Conservation (phyloP, 2,329 filamentous ascomycete species). For the Colletotrichum zoysiae region DNA sequence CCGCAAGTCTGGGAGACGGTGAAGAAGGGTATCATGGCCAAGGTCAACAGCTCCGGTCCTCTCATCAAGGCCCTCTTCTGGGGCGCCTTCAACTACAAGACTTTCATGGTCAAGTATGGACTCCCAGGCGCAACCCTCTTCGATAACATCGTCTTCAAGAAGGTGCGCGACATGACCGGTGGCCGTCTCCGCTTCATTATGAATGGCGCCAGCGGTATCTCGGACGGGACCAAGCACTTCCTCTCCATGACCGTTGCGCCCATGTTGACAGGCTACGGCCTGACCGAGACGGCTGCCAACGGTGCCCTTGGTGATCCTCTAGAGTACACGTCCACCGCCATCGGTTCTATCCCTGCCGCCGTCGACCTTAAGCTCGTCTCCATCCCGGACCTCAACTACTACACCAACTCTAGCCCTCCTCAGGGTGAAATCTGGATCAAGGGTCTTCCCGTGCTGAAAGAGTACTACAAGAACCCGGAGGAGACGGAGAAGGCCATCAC, state of each 20-base stretch:
- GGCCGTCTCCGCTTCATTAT: slow-evolving; percentile 89
- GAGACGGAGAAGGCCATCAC: slow-evolving; percentile 85
- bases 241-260: slow-evolving; percentile 92
- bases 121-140: slow-evolving; percentile 77
- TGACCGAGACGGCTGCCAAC: slow-evolving; percentile 93
- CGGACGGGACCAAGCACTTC: slow-evolving; percentile 89
- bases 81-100: slow-evolving; percentile 71
- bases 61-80: slow-evolving; percentile 84
- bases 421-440: slow-evolving; percentile 95
- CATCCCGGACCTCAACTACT: slow-evolving; percentile 89
- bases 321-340: slow-evolving; percentile 81
- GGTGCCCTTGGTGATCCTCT: slow-evolving; percentile 86
- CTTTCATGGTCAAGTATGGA: slow-evolving; percentile 67
- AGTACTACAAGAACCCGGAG: slow-evolving; percentile 87
- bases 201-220: slow-evolving; percentile 93
- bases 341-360: slow-evolving; percentile 82
- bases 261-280: slow-evolving; percentile 93
- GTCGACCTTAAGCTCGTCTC: slow-evolving; percentile 94
- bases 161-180: slow-evolving; percentile 91
- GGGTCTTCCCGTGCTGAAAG: slow-evolving; percentile 78
- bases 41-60: slow-evolving; percentile 79
- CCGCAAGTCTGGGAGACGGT: slow-evolving; percentile 98
- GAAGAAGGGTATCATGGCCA: slow-evolving; percentile 89
- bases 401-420: slow-evolving; percentile 77
- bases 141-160: slow-evolving; percentile 89